Evolutionary conservation across 257 asterid species (phyloP).

Genomic region (Nicotiana obtusifolia): DNA sequence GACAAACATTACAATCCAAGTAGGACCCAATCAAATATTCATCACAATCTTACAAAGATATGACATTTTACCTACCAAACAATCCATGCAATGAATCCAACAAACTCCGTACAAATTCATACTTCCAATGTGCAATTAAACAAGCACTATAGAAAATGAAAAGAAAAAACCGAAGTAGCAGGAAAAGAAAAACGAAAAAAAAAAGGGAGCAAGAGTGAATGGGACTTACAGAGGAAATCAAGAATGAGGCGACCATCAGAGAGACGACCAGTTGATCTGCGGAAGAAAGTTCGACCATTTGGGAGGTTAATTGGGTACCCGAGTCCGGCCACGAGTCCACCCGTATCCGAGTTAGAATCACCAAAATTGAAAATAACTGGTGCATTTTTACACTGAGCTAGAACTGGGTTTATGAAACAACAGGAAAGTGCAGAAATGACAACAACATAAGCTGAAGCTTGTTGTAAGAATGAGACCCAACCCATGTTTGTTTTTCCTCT

Average conservation of each 20-base stretch:
- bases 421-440: slow-evolving; percentile 10
- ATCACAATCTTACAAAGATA: not conserved
- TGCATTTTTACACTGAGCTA: slow-evolving; percentile 31
- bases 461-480: not conserved
- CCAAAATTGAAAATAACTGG: slow-evolving; percentile 85
- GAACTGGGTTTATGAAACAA: slow-evolving; percentile 13
- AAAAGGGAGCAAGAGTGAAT: not conserved
- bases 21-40: slow-evolving; percentile 3
- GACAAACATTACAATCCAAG: not conserved
- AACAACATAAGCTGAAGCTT: not conserved
- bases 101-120: not conserved
- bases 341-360: slow-evolving; percentile 96
- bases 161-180: no score
- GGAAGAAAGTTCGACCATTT: slow-evolving; percentile 64
- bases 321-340: slow-evolving; percentile 74
- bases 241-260: slow-evolving; percentile 80
- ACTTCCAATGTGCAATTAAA: not conserved
- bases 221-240: slow-evolving; percentile 66
- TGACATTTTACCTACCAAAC: not conserved
- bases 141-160: no score
- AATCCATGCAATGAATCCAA: slow-evolving; percentile 1
- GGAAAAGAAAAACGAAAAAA: no score
- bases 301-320: slow-evolving; percentile 51
- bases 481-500: not conserved
- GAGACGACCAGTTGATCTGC: slow-evolving; percentile 56